Evolutionary conservation across 176 grass and related monocot species (phyloP), one percentile per base, ranked within the genome.

Genomic region (Elymus sibiricus): DNA sequence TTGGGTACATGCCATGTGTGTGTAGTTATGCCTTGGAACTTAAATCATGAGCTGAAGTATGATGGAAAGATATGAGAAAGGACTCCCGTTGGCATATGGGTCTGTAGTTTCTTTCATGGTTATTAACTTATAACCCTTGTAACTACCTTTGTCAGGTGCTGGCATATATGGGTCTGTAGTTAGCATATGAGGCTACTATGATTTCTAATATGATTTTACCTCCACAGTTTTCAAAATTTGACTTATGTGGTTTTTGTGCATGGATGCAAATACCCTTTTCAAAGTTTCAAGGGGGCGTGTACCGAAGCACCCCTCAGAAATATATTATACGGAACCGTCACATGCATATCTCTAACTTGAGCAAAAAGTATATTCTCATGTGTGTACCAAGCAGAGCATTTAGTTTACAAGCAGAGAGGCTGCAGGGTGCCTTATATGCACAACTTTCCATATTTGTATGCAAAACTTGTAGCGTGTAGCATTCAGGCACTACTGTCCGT

Each of bases 391-490:
- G 76, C 61, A 84, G n/a, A 51, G 46, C 68, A 80, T 31, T 22
- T 66, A 79, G 40, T 83, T 74, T 84, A 46, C 46, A 83, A 79
- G 35, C 67, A 74, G 15, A 79, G 31, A 56, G 22, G 11, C 7
- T 75, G 35, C 75, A 83, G 44, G 35, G 28, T 47, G 35, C 35
- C 62, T 11, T 90, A 75, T 74, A 60, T 87, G 61, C 83, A 84
- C n/a, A n/a, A n/a, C n/a, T n/a, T n/a, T n/a, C n/a, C n/a, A n/a
- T n/a, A n/a, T n/a, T n/a, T n/a, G n/a, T n/a, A n/a, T n/a, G n/a
- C n/a, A n/a, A n/a, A n/a, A n/a, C n/a, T n/a, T n/a, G n/a, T n/a
- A n/a, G n/a, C n/a, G n/a, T 70, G 74, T 70, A 76, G 42, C 77
- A 37, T 86, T 79, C 46, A 16, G 12, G 21, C 75, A 78, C 25